Evolutionary conservation across 352 stramenopile genomes (phyloP), one percentile per base, ranked within the genome.

Genomic region (Globisporangium camurandrum): DNA sequence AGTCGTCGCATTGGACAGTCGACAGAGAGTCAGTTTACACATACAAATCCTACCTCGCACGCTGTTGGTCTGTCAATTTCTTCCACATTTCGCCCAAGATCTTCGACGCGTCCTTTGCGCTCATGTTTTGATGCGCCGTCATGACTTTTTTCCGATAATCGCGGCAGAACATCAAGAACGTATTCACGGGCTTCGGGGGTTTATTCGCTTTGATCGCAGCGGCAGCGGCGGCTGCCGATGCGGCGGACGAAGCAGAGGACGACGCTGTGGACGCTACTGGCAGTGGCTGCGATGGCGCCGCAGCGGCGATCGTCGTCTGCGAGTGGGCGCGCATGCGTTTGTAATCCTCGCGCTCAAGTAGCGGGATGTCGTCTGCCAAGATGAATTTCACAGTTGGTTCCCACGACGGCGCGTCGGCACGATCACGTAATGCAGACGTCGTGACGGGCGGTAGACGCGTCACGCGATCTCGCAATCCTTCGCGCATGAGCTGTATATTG

Each of bases 31-130:
- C 0, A 41, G 3, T 30, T 27, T 8, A 42, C 4, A 16, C 22
- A 22, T 52, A 31, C 20, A 39, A n/a, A 51, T 28, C 23, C 28
- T 50, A 75, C 74, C 68, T 86, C 14, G 80, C 80, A 19, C 76
- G 76, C 51, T 91, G 62, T 41, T 88, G 68, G 48, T 91, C 80
- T 10, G 70, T 83, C 10, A 91, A 59, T 44, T 91, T 91, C 47
- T 91, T 74, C 80, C 80, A 91, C 75, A 88, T 91, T 50, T 88
- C 80, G 24, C 80, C 80, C 17, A 91, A 59, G 47, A 91, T 81
- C 53, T 86, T 88, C 12, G 80, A 91, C 36, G 80, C 76, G 58
- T 88, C 80, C 37, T 91, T 91, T 12, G 80, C 80, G 23, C 67
- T 91, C 10, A 72, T 83, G 52, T 71, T 82, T 27, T 70, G 70